Conservation (phyloP, 352 stramenopile species). For the Phytophthora tentaculata region DNA sequence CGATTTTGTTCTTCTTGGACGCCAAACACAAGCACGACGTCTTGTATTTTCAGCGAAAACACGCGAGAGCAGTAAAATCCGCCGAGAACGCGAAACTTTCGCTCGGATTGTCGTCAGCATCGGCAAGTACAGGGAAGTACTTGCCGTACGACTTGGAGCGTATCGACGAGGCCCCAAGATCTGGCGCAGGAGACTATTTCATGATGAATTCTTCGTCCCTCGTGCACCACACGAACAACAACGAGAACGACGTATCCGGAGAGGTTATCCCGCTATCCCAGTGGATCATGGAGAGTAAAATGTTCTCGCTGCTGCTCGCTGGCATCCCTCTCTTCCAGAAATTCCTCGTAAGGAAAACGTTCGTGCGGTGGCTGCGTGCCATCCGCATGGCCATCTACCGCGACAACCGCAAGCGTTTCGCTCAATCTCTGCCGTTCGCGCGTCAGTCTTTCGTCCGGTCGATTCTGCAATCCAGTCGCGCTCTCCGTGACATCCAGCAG, state of each 20-base stretch:
- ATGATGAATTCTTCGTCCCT: conserved; percentile 69
- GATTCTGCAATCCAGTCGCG: conserved; percentile 46
- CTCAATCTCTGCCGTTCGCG: conserved; percentile 43
- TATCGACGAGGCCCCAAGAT: conserved; percentile 36
- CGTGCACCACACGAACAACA: conserved; percentile 60
- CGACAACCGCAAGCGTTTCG: conserved; percentile 44
- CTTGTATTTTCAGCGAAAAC: conserved; percentile 65
- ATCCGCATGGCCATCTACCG: conserved; percentile 49
- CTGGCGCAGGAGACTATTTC: conserved; percentile 60
- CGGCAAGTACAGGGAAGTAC: conserved; percentile 29
- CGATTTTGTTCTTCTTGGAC: conserved; percentile 72
- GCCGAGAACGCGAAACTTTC: conserved; percentile 26
- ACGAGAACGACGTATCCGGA: conserved; percentile 40
- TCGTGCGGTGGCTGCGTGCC: conserved; percentile 52
- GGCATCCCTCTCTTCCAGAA: conserved; percentile 81
- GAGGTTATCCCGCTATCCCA: conserved; percentile 70
- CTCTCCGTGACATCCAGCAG: conserved; percentile 48
- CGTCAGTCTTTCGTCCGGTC: conserved; percentile 46
- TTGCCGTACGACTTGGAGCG: conserved; percentile 72
- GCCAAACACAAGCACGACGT: conserved; percentile 76
- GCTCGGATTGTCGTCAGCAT: conserved; percentile 35
- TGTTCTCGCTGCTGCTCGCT: conserved; percentile 73
- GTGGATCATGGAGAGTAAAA: conserved; percentile 79
- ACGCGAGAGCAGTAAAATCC: conserved; percentile 8
- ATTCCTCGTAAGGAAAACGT: conserved; percentile 66